Evolutionary conservation across 768 basidiomycete species (phyloP).

Genomic region (Phlebiopsis flavidoalba): DNA sequence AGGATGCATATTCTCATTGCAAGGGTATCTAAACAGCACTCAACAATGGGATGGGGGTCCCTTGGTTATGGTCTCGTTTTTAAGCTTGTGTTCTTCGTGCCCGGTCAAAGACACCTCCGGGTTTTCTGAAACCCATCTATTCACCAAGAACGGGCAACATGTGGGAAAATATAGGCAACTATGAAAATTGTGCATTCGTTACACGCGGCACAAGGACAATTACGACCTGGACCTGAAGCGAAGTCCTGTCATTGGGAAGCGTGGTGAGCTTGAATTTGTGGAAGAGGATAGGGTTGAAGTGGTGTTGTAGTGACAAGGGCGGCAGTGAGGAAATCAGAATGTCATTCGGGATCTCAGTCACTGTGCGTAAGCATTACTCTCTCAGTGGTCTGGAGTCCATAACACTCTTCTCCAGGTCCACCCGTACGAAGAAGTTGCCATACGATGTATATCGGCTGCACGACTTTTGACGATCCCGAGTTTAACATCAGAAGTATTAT

Average conservation of each 20-base stretch:
- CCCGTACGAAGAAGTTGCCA: constrained; percentile 54
- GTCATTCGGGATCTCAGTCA: constrained; percentile 42
- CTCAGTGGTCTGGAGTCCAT: not conserved
- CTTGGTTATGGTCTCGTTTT: constrained; percentile 26
- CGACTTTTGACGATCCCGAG: constrained; percentile 27
- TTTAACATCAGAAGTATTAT: not conserved
- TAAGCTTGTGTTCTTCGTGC: constrained; percentile 53
- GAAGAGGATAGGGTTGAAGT: constrained; percentile 53
- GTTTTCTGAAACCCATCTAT: constrained; percentile 43
- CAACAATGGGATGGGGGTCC: not conserved
- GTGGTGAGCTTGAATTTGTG: constrained; percentile 40
- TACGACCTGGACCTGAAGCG: constrained; percentile 36
- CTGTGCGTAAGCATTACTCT: constrained; percentile 28
- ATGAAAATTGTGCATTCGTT: constrained; percentile 51
- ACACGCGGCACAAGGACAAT: constrained; percentile 50
- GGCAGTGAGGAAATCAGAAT: constrained; percentile 30
- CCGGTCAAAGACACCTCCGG: constrained; percentile 34
- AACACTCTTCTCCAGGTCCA: constrained; percentile 33
- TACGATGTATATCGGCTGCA: constrained; percentile 51
- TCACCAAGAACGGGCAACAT: constrained; percentile 37
- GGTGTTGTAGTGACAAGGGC: constrained; percentile 36
- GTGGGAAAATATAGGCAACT: constrained; percentile 49
- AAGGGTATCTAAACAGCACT: too few relatives aligned
- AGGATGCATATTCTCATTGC: too few relatives aligned
- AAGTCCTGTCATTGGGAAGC: constrained; percentile 39